Conservation (phyloP, 169 alveolate genomes). For the Plasmodium gaboni region DNA sequence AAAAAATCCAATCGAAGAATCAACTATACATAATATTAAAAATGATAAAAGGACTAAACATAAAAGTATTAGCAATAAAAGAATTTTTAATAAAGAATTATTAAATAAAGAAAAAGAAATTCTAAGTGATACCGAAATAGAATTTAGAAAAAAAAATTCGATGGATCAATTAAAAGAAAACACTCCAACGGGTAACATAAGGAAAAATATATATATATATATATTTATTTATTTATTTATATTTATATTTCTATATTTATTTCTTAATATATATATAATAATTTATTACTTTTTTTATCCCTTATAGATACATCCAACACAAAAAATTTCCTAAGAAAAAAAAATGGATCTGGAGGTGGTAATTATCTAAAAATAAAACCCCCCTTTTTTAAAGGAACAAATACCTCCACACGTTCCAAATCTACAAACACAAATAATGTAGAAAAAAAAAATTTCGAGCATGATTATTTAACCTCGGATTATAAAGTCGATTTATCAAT, state of each 20-base stretch:
- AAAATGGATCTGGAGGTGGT: constrained; percentile 58
- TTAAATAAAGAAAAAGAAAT: constrained; percentile 18
- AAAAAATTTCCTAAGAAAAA: constrained; percentile 25
- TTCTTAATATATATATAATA: not conserved
- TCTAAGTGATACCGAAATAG: constrained; percentile 35
- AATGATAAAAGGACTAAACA: not conserved
- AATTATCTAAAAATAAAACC: constrained; percentile 35
- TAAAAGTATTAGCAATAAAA: not conserved
- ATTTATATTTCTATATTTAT: not conserved
- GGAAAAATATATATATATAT: not conserved
- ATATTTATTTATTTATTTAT: not conserved
- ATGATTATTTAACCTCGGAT: constrained; percentile 8
- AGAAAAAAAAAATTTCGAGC: no score
- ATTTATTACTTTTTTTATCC: not conserved
- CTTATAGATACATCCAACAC: not conserved
- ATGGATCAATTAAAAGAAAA: not conserved
- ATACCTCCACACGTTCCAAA: not conserved
- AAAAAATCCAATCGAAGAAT: not conserved
- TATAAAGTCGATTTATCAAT: not conserved
- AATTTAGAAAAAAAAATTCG: constrained; percentile 6
- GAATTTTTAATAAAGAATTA: not conserved
- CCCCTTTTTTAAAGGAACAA: not conserved
- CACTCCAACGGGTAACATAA: constrained; percentile 5
- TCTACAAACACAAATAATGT: not conserved
- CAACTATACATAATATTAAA: not conserved